Base-by-base conservation (phyloP, 75 land plant species). In the Pseudotsuga menziesii region DNA sequence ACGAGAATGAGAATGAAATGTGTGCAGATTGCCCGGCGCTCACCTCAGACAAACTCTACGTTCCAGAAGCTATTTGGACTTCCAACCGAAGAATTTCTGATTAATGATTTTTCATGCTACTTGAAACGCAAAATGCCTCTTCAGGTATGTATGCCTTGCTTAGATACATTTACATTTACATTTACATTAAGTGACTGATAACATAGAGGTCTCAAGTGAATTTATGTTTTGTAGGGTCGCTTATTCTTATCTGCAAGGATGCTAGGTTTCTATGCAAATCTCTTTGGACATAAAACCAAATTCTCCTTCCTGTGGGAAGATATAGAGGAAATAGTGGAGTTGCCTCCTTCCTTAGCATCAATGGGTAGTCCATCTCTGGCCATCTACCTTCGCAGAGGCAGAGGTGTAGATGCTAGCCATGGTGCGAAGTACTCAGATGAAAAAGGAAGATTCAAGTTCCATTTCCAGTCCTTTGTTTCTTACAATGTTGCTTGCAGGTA, bases 221-320 rank as follows among this genome's bases (percentile, higher is more conserved):
- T 39, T 67, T 67, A 29, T 79, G 23, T 57, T 69, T n/a, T 75
- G 66, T 17, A 94, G 97, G 97, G 95, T 4, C 95, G 95, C 13
- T 80, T 92, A 16, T 94, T 92, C 76, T 72, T 94, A 57, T 94
- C 97, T 22, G 82, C 94, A 35, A 81, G 97, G 76, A 81, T 90
- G 52, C 82, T 94, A 78, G 97, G 94, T 5, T 94, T 92, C 57
- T 84, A 94, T 78, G 79, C 91, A 75, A 92, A 92, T 82, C 25
- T 94, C n/a, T 94, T 94, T 84, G 97, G 97, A n/a, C 92, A 88
- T 54, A 94, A 90, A 79, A 92, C 95, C 22, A 91, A 90, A 75
- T 92, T 94, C 80, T 91, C 82, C 73, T 84, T 94, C 75, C 78
- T 94, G 0, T 94, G 97, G 97, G 95, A 92, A 74, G 97, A 94